Conservation (phyloP, 1,139 yeast genomes). For the Lodderomyces metapsilosis region DNA sequence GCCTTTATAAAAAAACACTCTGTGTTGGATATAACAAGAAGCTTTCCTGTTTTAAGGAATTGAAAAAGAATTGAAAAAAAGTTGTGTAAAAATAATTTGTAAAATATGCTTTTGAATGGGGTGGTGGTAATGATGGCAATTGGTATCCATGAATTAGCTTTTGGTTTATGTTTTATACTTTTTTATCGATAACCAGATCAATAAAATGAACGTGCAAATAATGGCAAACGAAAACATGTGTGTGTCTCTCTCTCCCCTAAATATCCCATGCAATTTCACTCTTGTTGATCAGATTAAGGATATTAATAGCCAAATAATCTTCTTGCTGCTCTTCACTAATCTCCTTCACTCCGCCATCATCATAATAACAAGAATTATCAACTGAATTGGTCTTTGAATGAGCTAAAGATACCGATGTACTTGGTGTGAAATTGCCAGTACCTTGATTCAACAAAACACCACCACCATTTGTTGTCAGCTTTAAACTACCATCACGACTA, state of each 20-base stretch:
- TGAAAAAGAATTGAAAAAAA: no score
- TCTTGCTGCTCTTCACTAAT: slow-evolving; percentile 1
- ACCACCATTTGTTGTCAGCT: not conserved
- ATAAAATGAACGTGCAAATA: no score
- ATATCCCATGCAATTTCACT: slow-evolving; percentile 4
- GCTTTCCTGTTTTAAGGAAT: no score
- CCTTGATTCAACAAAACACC: no score
- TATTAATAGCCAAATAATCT: slow-evolving; percentile 3
- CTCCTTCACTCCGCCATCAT: not conserved
- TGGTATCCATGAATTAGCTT: no score
- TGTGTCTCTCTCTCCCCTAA: not conserved
- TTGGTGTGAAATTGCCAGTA: not conserved
- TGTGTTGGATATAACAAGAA: no score
- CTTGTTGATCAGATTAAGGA: slow-evolving; percentile 1
- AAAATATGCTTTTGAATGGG: no score
- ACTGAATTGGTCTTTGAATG: slow-evolving; percentile 4
- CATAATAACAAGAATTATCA: not conserved
- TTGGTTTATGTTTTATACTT: no score
- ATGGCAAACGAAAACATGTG: no score
- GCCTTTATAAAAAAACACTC: no score
- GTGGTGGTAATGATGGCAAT: no score
- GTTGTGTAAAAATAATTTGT: no score
- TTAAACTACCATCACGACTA: not conserved
- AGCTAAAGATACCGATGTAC: not conserved
- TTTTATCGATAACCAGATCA: not conserved